Evolutionary conservation across 2,329 filamentous ascomycete genomes (phyloP).

Genomic region (Ophidiomyces ophidiicola): DNA sequence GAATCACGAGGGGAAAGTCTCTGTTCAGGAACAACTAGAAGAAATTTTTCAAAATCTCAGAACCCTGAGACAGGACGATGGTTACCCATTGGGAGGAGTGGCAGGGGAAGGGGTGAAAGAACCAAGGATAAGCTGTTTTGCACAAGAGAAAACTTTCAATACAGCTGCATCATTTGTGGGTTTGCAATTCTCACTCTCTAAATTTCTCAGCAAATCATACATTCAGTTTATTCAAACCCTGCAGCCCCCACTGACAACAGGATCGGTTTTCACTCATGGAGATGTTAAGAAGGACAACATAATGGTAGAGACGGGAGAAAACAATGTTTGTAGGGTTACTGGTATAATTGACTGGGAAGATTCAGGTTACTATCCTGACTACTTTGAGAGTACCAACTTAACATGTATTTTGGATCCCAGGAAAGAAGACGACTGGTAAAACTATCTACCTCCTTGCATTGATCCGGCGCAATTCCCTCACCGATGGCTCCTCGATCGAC

Average conservation of each 20-base stretch:
- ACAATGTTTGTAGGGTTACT: constrained; percentile 15
- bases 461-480: constrained; percentile 15
- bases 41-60: neutral
- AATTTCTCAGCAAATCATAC: constrained; percentile 17
- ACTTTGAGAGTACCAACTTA: constrained; percentile 21
- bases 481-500: constrained; percentile 13
- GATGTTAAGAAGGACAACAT: constrained; percentile 13
- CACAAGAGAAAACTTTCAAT: constrained; percentile 16
- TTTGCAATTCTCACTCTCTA: constrained; percentile 16
- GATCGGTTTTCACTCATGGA: constrained; percentile 14
- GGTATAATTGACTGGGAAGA: constrained; percentile 25
- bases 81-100: constrained; percentile 15
- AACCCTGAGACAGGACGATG: neutral
- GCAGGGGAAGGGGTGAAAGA: constrained; percentile 21
- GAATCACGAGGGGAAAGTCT: constrained; percentile 15
- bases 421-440: constrained; percentile 21
- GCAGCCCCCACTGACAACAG: constrained; percentile 9
- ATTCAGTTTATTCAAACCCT: constrained; percentile 15
- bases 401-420: constrained; percentile 17
- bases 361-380: constrained; percentile 23
- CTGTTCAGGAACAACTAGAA: constrained; percentile 13
- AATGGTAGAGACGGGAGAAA: constrained; percentile 8
- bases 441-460: constrained; percentile 20
- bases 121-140: constrained; percentile 13
- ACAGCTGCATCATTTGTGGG: constrained; percentile 15